Base-by-base conservation (phyloP, 345 rosid species). In the Kernera saxatilis region DNA sequence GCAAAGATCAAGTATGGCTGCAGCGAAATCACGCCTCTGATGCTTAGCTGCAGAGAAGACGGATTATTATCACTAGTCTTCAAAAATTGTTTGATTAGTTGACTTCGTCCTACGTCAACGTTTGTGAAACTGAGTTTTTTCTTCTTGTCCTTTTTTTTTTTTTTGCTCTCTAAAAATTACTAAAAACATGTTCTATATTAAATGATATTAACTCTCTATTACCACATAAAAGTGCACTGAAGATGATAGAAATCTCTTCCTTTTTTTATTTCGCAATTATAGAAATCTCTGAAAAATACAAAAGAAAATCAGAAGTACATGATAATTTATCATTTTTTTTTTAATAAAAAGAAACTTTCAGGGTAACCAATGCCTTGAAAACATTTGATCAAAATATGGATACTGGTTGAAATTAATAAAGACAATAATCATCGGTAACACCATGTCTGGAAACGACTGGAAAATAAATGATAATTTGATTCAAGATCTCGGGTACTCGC, bases 1-100 rank as follows among this genome's bases (percentile, higher is more conserved):
- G 39, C 32, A 76, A 26, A 49, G 22, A 3, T 8, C 3, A 15
- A 80, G 62, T 40, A 80, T 26, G 44, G 64, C 50, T 26, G 30
- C 62, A 18, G 74, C 62, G 13, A 62, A 75, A 6, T 66, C 74
- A 3, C n/a, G 17, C 14, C 66, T 57, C 30, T 71, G 40, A 36
- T 56, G 65, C 58, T 51, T 77, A 37, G 68, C 77, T 26, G 82
- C 80, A 49, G 57, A 27, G 36, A 26, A 51, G 57, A 27, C 30
- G 26, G 11, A 18, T 2, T 46, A 10, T 30, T 39, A 0, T 29
- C 43, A 10, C 14, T 29, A 46, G 65, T 22, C 55, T 44, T 44
- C 32, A 17, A 12, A 32, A n/a, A 26, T 70, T 59, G 74, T 49
- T 49, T 60, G 68, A 39, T 14, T 36, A 59, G 60, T 27, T 8